Evolutionary conservation across 2,329 filamentous ascomycete species (phyloP).

Genomic region (Aureobasidium pullulans): DNA sequence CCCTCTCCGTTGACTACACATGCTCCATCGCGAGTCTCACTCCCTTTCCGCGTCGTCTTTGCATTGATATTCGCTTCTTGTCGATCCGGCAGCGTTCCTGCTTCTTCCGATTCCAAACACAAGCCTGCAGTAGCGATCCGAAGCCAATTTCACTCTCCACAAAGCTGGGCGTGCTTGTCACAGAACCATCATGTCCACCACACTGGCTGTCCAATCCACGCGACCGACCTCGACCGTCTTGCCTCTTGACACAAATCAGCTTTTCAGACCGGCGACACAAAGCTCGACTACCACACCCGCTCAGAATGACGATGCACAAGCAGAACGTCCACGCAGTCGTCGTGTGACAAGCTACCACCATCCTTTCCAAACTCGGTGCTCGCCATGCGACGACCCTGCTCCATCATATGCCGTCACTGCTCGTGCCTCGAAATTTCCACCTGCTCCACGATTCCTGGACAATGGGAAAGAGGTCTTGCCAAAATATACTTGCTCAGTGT

Average conservation of each 20-base stretch:
- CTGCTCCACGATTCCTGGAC: constrained; percentile 14
- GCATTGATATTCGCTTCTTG: not conserved
- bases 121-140: not conserved
- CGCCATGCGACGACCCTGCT: constrained; percentile 23
- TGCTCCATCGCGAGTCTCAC: not conserved
- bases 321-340: not conserved
- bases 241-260: not conserved
- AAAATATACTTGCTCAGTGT: constrained; percentile 27
- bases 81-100: constrained; percentile 1
- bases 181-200: not conserved
- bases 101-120: not conserved
- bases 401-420: constrained; percentile 25
- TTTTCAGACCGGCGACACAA: not conserved
- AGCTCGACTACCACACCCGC: not conserved
- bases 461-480: constrained; percentile 25
- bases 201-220: not conserved
- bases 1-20: not conserved
- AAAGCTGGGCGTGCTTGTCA: not conserved
- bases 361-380: constrained; percentile 27
- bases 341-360: constrained; percentile 26
- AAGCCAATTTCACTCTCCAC: not conserved
- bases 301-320: not conserved
- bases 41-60: not conserved
- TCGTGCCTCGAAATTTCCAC: constrained; percentile 16
- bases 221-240: not conserved